These are phyloP conservation scores for Penicillium steckii DNA, from an alignment of 495 filamentous ascomycete genomes.

Conservation along the genomic window DNA sequence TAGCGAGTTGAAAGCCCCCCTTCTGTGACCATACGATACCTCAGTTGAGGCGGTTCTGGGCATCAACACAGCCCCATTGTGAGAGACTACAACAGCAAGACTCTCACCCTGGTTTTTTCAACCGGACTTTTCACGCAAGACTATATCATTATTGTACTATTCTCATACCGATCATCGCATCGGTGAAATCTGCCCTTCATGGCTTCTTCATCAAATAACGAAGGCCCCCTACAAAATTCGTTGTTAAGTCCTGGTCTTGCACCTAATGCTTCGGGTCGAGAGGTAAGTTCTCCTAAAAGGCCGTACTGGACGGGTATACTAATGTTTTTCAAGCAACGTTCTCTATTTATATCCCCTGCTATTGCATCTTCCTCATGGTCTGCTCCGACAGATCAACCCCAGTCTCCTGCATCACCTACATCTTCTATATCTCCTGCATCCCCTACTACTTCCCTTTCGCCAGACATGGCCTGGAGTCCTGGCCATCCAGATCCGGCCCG, in stretches of 20 bases:
- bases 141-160: neutral
- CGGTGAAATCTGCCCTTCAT: conserved; percentile 10
- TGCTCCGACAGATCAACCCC: conserved; percentile 21
- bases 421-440: conserved; percentile 4
- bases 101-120: neutral
- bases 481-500: conserved; percentile 23
- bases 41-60: neutral
- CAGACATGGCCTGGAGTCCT: conserved; percentile 27
- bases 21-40: neutral
- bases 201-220: conserved; percentile 19
- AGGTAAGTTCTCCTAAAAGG: conserved; percentile 13
- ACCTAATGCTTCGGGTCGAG: conserved; percentile 21
- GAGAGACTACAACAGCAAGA: conserved; percentile 1
- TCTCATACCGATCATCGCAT: conserved; percentile 10
- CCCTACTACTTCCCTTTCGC: conserved; percentile 24
- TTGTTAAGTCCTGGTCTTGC: conserved; percentile 19
- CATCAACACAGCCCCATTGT: conserved; percentile 9
- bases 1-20: neutral
- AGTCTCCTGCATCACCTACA: conserved; percentile 20
- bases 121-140: neutral
- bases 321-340: conserved; percentile 11
- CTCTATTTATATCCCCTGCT: conserved; percentile 19
- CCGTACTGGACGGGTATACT: neutral
- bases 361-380: conserved; percentile 21
- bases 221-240: conserved; percentile 11